phyloP scores from a whole-genome alignment of 495 filamentous ascomycete species.

The Penicillium waksmanii region DNA sequence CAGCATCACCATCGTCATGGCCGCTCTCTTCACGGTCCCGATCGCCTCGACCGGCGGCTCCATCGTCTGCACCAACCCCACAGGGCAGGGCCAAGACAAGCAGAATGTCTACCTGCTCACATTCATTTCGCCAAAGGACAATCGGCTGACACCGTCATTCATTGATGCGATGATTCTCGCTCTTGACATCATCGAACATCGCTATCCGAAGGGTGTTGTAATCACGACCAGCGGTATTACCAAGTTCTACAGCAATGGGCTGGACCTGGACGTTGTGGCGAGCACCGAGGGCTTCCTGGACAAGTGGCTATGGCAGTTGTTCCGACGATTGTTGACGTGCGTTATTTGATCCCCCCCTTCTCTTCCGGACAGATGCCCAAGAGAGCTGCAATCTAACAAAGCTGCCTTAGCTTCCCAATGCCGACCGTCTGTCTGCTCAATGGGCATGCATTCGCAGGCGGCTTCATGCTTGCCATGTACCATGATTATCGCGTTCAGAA shows the following conservation, averaged over 20 bases:
- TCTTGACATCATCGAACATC: conserved; percentile 72
- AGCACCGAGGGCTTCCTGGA: conserved; percentile 56
- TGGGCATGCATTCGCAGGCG: conserved; percentile 81
- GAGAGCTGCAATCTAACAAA: conserved; percentile 6
- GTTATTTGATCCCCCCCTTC: neutral
- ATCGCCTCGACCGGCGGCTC: conserved; percentile 51
- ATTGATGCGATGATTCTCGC: conserved; percentile 67
- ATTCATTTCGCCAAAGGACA: conserved; percentile 71
- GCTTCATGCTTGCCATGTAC: conserved; percentile 80
- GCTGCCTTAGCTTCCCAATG: conserved; percentile 66
- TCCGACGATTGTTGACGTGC: conserved; percentile 64
- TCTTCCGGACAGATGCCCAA: no score
- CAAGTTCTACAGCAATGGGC: conserved; percentile 84
- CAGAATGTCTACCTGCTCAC: conserved; percentile 70
- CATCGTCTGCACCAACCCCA: conserved; percentile 61
- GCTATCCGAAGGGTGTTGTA: conserved; percentile 68
- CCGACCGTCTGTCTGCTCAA: conserved; percentile 78
- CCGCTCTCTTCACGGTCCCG: conserved; percentile 49
- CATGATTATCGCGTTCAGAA: conserved; percentile 83
- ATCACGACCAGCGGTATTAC: conserved; percentile 72
- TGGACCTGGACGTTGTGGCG: conserved; percentile 65
- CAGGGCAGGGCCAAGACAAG: conserved; percentile 34
- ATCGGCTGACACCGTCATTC: conserved; percentile 70
- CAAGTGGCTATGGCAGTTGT: conserved; percentile 60
- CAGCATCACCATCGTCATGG: conserved; percentile 21